These are phyloP conservation scores for Umbelopsis isabellina DNA, from an alignment of 192 early-diverging fungal genomes.

Conservation along the genomic window DNA sequence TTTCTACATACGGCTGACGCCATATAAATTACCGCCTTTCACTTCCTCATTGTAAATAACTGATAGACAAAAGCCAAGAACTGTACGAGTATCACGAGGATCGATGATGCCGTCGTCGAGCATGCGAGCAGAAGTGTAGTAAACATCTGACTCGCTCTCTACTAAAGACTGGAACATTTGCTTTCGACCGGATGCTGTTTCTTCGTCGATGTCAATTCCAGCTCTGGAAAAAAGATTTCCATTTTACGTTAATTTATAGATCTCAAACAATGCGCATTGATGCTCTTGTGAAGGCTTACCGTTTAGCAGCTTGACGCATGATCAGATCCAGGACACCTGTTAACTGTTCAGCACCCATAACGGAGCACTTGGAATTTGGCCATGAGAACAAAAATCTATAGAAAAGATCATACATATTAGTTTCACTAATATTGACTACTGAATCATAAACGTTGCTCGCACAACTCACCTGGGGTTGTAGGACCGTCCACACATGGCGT, in stretches of 20 bases:
- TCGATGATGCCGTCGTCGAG: conserved; percentile 69
- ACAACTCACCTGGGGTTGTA: conserved; percentile 57
- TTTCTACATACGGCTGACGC: conserved; percentile 63
- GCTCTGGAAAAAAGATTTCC: conserved; percentile 32
- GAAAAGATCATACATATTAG: not conserved
- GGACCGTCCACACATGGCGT: conserved; percentile 69
- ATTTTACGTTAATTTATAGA: too few species aligned
- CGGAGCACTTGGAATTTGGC: conserved; percentile 68
- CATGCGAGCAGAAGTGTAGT: conserved; percentile 61
- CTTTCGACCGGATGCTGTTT: conserved; percentile 47
- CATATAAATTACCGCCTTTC: conserved; percentile 62
- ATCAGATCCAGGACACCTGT: conserved; percentile 71
- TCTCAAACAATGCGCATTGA: too few species aligned
- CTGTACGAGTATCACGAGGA: conserved; percentile 60
- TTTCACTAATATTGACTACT: not conserved
- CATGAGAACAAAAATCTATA: conserved; percentile 68
- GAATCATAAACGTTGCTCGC: not conserved
- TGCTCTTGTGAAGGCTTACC: conserved; percentile 33
- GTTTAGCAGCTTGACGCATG: conserved; percentile 61
- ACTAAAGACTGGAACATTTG: conserved; percentile 56
- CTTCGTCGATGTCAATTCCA: conserved; percentile 57
- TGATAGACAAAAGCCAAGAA: conserved; percentile 63
- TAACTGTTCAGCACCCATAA: conserved; percentile 73
- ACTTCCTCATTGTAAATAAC: conserved; percentile 58
- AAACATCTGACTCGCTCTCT: conserved; percentile 62